A percentile compares a stretch with the other conserved stretches of the same genome.
These are phyloP conservation scores for Aulographum hederae DNA, from an alignment of 2,329 filamentous ascomycete genomes.

Conservation along the genomic window DNA sequence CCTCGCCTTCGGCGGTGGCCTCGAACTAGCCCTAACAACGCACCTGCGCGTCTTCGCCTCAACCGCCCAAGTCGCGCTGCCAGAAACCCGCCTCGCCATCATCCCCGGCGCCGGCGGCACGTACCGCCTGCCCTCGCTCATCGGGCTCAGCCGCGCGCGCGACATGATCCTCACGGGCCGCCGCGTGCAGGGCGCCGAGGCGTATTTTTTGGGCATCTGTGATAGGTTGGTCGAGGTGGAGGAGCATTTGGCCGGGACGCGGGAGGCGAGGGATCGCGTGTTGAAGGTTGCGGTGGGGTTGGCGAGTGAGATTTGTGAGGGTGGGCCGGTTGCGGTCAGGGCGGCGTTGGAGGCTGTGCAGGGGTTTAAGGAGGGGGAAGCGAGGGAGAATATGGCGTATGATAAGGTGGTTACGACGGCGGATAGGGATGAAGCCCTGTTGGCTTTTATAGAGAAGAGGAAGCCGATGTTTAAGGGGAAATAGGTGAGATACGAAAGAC, in stretches of 20 bases:
- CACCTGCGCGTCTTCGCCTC: conserved; percentile 77
- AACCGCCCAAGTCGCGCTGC: conserved; percentile 61
- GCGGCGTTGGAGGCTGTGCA: conserved; percentile 65
- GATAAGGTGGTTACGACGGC: conserved; percentile 65
- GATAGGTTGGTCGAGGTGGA: conserved; percentile 75
- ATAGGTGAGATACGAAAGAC: no score
- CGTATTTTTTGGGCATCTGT: conserved; percentile 79
- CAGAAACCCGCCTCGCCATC: conserved; percentile 84
- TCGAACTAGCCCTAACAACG: conserved; percentile 81
- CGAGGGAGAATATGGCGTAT: conserved; percentile 76
- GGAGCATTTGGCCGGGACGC: conserved; percentile 32
- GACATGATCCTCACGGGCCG: conserved; percentile 83
- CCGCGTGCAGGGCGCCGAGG: conserved; percentile 65
- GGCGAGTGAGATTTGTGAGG: conserved; percentile 73
- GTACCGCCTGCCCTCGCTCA: conserved; percentile 63
- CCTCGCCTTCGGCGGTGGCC: conserved; percentile 74
- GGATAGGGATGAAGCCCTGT: conserved; percentile 75
- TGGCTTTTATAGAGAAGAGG: conserved; percentile 65
- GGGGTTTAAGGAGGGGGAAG: conserved; percentile 45
- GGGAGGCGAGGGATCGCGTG: conserved; percentile 46
- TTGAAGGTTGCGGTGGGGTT: conserved; percentile 60
- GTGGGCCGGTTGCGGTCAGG: conserved; percentile 66
- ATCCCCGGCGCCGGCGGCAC: conserved; percentile 91
- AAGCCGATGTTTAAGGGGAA: conserved; percentile 47
- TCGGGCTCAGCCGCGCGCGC: conserved; percentile 65